Conservation (phyloP, 768 basidiomycete genomes). For the Pleurotus platypus region DNA sequence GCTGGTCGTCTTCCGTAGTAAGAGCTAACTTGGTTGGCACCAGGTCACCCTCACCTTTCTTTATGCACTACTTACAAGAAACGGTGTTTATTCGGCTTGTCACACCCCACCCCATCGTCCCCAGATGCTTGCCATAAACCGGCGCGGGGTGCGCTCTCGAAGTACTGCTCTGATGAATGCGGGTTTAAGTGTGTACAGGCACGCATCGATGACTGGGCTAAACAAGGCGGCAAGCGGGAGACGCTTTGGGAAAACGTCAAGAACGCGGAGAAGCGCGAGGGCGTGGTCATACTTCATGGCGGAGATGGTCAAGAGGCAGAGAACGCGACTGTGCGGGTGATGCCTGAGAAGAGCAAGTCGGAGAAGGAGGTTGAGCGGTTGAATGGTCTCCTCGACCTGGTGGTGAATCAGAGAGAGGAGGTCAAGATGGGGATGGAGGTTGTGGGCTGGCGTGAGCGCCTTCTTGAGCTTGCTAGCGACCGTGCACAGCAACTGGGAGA, state of each 20-base stretch:
- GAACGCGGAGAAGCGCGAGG: conserved; percentile 66
- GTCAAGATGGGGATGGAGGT: conserved; percentile 69
- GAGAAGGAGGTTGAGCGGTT: conserved; percentile 57
- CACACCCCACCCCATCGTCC: conserved; percentile 59
- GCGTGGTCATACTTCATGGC: conserved; percentile 49
- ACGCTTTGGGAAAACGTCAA: conserved; percentile 75
- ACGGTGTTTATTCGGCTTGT: conserved; percentile 70
- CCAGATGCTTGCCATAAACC: conserved; percentile 75
- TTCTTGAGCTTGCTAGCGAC: conserved; percentile 64
- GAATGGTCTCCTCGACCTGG: conserved; percentile 47
- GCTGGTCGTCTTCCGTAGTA: background rate
- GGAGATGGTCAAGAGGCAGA: conserved; percentile 22
- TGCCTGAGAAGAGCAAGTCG: conserved; percentile 40
- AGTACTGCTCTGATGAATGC: conserved; percentile 90
- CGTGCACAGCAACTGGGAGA: conserved; percentile 61
- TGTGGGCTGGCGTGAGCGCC: conserved; percentile 64
- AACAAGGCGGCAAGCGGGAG: conserved; percentile 59
- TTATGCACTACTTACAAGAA: conserved; percentile 77
- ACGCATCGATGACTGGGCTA: conserved; percentile 59
- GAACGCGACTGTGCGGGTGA: conserved; percentile 20
- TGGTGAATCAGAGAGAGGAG: conserved; percentile 59
- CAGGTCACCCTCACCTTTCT: conserved; percentile 57
- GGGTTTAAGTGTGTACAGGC: conserved; percentile 70
- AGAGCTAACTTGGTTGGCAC: conserved; percentile 5
- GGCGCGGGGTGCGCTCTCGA: conserved; percentile 78